Evolutionary conservation across 371 early-diverging fungal species (phyloP), one percentile per base, ranked within the genome.

Genomic region (Lichtheimia ornata): DNA sequence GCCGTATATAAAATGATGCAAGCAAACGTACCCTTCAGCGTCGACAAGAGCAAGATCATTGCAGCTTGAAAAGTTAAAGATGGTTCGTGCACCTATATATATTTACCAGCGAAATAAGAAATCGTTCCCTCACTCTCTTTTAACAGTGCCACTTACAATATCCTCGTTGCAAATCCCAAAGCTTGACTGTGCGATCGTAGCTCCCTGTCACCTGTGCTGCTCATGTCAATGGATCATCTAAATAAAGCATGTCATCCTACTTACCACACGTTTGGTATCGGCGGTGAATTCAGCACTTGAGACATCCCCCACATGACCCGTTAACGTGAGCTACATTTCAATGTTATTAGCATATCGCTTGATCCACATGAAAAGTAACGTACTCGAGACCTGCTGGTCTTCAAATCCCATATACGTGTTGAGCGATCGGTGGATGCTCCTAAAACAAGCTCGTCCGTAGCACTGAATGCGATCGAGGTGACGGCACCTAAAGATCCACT

Each of bases 271-370:
- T 64, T 84, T 86, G 5, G 91, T 84, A 64, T 93, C 91, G 1
- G 84, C 72, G 58, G 81, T 91, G 57, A 98, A 97, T 66, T 89
- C 87, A 0, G 96, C 94, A 9, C 93, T 76, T 67, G 85, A 92
- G 0, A 98, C 95, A 72, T 94, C 93, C 24, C 96, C 96, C 49
- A 95, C 91, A 74, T 98, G 98, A 1, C 98, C 97, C 0, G 95
- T 95, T 65, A 98, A 80, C 12, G 97, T 94, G 64, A 94, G 93
- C 92, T 94, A 74, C 41, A n/a, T 20, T 5, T 6, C 25, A 22
- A 17, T 3, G 13, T 9, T 35, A 11, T 35, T 35, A 35, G 11
- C 35, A 35, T 35, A 9, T 35, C 11, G 30, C 11, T 35, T 6
- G 11, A 35, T 35, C 27, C 6, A 51, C 13, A 30, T 28, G 28